Evolutionary conservation across 371 early-diverging fungal genomes (phyloP).

Genomic region (Mucor racemosus): DNA sequence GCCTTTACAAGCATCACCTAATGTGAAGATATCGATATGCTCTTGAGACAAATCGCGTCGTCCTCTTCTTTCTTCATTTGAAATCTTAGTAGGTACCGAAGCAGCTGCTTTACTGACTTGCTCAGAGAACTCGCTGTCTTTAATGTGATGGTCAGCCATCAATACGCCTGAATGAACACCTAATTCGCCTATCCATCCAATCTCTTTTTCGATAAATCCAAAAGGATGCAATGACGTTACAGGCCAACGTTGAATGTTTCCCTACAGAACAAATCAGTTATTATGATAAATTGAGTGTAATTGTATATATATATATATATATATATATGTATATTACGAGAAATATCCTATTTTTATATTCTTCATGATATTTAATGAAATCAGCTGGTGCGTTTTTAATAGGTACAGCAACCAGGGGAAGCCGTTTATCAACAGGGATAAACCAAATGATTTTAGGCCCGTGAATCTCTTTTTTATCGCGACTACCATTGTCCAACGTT

Average conservation of each 20-base stretch:
- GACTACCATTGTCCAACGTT: constrained; percentile 18
- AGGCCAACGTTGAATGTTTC: constrained; percentile 46
- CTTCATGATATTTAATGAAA: constrained; percentile 41
- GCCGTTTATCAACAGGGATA: constrained; percentile 64
- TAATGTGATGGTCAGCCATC: constrained; percentile 47
- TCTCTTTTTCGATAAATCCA: constrained; percentile 44
- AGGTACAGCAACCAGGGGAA: constrained; percentile 67
- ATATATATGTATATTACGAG: constrained; percentile 23
- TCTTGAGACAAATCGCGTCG: constrained; percentile 27
- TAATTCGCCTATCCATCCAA: constrained; percentile 48
- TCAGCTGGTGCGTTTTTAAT: constrained; percentile 39
- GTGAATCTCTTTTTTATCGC: constrained; percentile 29
- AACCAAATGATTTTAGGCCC: constrained; percentile 61
- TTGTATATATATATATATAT: neutral
- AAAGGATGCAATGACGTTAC: constrained; percentile 48
- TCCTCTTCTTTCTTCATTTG: constrained; percentile 2
- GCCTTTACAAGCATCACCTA: constrained; percentile 15
- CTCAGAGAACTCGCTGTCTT: constrained; percentile 37
- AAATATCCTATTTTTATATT: constrained; percentile 43
- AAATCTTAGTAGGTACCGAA: constrained; percentile 4
- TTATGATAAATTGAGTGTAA: neutral
- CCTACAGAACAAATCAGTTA: constrained; percentile 14
- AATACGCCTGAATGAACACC: constrained; percentile 38
- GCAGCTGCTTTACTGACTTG: constrained; percentile 18
- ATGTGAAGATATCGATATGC: constrained; percentile 23